Evolutionary conservation across 352 stramenopile genomes (phyloP).

Genomic region (Phytophthora syringae): DNA sequence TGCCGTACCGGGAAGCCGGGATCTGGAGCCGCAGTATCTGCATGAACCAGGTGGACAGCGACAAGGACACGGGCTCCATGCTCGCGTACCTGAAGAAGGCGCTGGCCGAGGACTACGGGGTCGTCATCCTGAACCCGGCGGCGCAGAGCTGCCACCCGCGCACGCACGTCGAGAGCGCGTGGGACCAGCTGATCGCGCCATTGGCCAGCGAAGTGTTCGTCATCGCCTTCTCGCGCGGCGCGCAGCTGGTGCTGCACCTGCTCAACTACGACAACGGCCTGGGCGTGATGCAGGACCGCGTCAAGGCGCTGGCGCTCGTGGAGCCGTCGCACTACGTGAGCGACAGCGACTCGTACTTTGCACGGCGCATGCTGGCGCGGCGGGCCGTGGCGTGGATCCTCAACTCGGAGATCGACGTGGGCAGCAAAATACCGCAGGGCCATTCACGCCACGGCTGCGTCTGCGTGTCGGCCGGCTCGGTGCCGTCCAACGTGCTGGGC

Average conservation of each 20-base stretch:
- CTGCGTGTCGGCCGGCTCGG: conserved; percentile 76
- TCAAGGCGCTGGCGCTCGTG: conserved; percentile 82
- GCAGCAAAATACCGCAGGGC: conserved; percentile 73
- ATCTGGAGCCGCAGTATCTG: conserved; percentile 88
- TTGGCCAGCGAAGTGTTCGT: conserved; percentile 76
- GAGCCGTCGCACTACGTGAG: conserved; percentile 84
- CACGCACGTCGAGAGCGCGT: conserved; percentile 77
- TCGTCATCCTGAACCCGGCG: conserved; percentile 85
- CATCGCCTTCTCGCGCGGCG: conserved; percentile 77
- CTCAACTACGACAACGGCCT: conserved; percentile 81
- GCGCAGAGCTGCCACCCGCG: conserved; percentile 78
- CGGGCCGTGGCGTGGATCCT: conserved; percentile 80
- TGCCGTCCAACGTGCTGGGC: conserved; percentile 69
- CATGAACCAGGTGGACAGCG: conserved; percentile 67
- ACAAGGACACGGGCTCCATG: conserved; percentile 78
- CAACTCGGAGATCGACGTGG: conserved; percentile 75
- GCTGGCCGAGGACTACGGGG: conserved; percentile 80
- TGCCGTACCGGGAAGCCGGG: conserved; percentile 85
- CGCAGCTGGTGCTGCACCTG: conserved; percentile 83
- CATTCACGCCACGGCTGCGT: conserved; percentile 79
- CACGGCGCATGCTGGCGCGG: conserved; percentile 66
- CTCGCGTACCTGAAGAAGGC: conserved; percentile 83
- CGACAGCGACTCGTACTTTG: conserved; percentile 82
- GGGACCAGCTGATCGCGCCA: conserved; percentile 79
- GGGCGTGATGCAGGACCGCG: conserved; percentile 80